These are phyloP conservation scores for Acacia melanoxylon DNA, from an alignment of 306 rosid genomes.

Conservation along the genomic window DNA sequence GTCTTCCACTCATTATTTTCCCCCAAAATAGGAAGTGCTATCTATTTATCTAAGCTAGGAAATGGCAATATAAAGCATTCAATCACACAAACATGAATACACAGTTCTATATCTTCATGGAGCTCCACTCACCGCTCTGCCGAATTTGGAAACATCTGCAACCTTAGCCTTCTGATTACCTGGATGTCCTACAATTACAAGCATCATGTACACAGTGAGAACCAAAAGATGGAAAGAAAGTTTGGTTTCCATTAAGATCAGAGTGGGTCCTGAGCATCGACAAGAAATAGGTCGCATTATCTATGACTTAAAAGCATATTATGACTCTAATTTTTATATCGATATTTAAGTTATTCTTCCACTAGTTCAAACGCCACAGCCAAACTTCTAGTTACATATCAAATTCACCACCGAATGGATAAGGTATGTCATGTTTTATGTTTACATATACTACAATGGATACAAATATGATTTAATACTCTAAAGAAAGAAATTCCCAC, in stretches of 20 bases:
- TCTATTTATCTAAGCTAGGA: neutral
- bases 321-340: neutral
- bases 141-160: constrained; percentile 60
- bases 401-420: constrained; percentile 6
- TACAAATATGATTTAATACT: neutral
- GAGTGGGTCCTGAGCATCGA: neutral
- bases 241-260: neutral
- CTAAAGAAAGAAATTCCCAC: neutral
- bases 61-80: neutral
- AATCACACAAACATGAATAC: neutral
- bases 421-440: neutral
- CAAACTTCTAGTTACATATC: constrained; percentile 10
- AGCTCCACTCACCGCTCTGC: constrained; percentile 53
- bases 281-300: neutral
- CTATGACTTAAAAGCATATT: neutral
- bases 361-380: neutral
- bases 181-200: constrained; percentile 48
- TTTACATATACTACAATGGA: neutral
- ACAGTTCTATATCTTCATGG: neutral
- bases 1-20: neutral
- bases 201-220: constrained; percentile 7
- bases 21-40: neutral
- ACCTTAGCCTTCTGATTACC: constrained; percentile 50
- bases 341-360: neutral
- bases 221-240: neutral